Evolutionary conservation across 305 asterid genomes (phyloP), one percentile per base, ranked within the genome.

Genomic region (Galium porrigens): DNA sequence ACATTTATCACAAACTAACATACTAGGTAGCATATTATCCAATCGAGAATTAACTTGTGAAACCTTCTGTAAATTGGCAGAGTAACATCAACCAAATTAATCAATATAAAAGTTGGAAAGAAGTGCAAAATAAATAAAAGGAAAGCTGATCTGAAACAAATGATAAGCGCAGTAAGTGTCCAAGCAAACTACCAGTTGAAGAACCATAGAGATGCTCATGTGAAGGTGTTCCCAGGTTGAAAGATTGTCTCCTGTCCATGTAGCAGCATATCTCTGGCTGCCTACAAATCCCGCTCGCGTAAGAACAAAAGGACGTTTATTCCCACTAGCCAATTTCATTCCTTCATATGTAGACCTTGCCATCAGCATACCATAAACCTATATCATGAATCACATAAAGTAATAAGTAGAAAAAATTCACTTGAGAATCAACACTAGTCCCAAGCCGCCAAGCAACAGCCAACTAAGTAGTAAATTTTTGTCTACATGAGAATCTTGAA

Each of bases 331-430:
- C 69, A 84, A 81, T 79, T 83, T 82, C 97, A 89, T 87, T 72
- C 97, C 97, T 70, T 92, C 95, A 60, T 78, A 80, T 46, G 99
- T 87, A 61, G 99, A 92, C 81, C 90, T 83, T 42, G 97, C 96
- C 99, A 92, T 92, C 83, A 92, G 86, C 95, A 85, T 78, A 61
- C 99, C 99, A 76, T 92, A 92, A 74, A 87, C 99, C 99, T 92
- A 67, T 63, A 69, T 34, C 22, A 34, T 52, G 25, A 67, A 17
- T 18, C 55, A 46, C 15, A 65, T 37, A 67, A 48, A 44, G 32
- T 69, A 59, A 30, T 18, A 48, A 69, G 41, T 34, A 11, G 9
- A 9, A 36, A 36, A 11, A 60, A 58, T 29, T 61, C 17, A 58
- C 15, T 1, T 6, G 52, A 42, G 34, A 52, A 36, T 11, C 18